Evolutionary conservation across 2,329 filamentous ascomycete species (phyloP), one percentile per base, ranked within the genome.

Genomic region (Nothophaeocryptopus gaeumannii): DNA sequence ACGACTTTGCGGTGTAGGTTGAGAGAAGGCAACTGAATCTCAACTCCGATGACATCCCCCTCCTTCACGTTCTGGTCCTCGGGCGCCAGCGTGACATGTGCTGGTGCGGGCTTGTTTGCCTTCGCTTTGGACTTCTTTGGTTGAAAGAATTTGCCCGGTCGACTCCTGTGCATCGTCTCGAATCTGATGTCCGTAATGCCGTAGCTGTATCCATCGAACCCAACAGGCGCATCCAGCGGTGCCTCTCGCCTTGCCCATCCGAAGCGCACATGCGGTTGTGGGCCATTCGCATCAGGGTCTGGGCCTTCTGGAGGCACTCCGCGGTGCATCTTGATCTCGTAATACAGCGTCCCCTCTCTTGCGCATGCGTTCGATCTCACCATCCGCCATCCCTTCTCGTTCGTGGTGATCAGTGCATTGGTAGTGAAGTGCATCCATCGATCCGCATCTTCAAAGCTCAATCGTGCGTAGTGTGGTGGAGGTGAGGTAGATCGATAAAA

Each of bases 361-460:
- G 91, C 88, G 16, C 88, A 89, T 0, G 97, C 86, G 63, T 99
- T 99, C 10, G 89, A 90, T 34, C 92, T 83, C 2, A 88, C 86
- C 78, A 92, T 93, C 51, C 95, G 82, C 78, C 93, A 96, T 8
- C 93, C 91, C 70, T 95, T 95, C 59, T 92, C 85, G 11, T 93
- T 95, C 0, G 88, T 95, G 45, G 96, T 82, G 41, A 89, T 83
- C 14, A 80, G 81, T 7, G 85, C 90, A 33, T 82, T 79, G 54
- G 82, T 81, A 45, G 75, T 73, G 65, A 96, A 89, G 64, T 86
- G 87, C 67, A 96, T 88, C 66, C 88, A 87, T 8, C 85, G 83
- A 31, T 92, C 88, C 31, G 88, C 86, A 70, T 99, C 93, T 67
- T 97, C 92, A 65, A 93, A 95, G 72, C 87, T 95, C 68, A 99